Evolutionary conservation across 306 rosid species (phyloP).

Genomic region (Quercus agrifolia): DNA sequence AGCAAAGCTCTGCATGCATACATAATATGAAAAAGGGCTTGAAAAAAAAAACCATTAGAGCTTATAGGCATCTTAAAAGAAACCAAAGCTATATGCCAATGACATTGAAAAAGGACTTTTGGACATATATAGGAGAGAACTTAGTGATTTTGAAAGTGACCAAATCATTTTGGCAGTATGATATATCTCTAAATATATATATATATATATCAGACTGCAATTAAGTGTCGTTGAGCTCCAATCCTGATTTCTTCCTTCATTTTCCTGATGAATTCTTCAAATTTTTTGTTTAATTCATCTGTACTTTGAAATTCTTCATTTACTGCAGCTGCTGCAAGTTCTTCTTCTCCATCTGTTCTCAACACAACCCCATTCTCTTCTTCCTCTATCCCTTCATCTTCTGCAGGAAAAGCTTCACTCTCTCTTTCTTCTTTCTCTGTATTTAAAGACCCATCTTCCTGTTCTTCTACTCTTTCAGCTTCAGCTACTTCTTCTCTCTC

Average conservation of each 20-base stretch:
- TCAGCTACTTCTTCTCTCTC: constrained; percentile 7
- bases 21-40: not conserved
- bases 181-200: not conserved
- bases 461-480: constrained; percentile 9
- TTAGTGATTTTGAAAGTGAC: constrained; percentile 25
- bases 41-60: not conserved
- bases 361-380: not conserved
- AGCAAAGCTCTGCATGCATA: not conserved
- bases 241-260: constrained; percentile 39
- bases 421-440: constrained; percentile 1
- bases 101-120: not conserved
- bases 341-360: constrained; percentile 6
- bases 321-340: not conserved
- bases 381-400: not conserved
- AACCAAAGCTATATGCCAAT: constrained; percentile 7
- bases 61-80: constrained; percentile 18
- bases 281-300: constrained; percentile 62
- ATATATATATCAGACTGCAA: constrained; percentile 34
- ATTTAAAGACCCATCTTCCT: constrained; percentile 4
- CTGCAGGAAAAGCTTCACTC: constrained; percentile 1
- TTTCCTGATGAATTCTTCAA: constrained; percentile 64
- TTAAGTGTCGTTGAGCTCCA: constrained; percentile 31
- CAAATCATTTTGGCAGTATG: constrained; percentile 2
- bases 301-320: constrained; percentile 39
- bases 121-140: not conserved